A percentile compares a stretch with the other conserved stretches of the same genome.
Conservation (phyloP, 208 protist genomes). For the Zelonia costaricensis region DNA sequence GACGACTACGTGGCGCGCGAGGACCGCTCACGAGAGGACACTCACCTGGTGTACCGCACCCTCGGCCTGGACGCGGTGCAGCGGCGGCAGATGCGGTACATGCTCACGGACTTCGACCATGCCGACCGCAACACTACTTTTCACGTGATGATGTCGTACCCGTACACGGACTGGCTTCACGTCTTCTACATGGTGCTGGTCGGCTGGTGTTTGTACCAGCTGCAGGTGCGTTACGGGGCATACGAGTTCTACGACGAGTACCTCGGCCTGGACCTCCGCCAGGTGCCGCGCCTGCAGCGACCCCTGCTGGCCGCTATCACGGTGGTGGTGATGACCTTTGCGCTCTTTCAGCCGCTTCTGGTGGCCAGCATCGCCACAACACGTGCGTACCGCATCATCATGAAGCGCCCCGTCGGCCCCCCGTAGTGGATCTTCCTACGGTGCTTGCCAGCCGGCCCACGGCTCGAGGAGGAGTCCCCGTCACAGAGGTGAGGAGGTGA, state of each 20-base stretch:
- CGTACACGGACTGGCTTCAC: constrained; percentile 88
- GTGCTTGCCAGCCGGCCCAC: no score
- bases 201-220: constrained; percentile 66
- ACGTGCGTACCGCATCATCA: constrained; percentile 78
- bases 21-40: constrained; percentile 52
- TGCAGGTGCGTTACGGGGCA: constrained; percentile 62
- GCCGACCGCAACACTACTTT: constrained; percentile 74
- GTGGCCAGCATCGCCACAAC: constrained; percentile 84
- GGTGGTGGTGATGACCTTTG: constrained; percentile 70
- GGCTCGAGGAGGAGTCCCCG: no score
- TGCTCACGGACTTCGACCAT: constrained; percentile 88
- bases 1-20: constrained; percentile 54
- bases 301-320: constrained; percentile 69
- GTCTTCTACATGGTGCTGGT: constrained; percentile 81
- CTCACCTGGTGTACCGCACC: constrained; percentile 57
- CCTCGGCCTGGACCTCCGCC: constrained; percentile 80
- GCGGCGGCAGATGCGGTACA: constrained; percentile 82
- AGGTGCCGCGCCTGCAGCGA: constrained; percentile 75
- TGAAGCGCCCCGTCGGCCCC: constrained; percentile 81
- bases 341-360: constrained; percentile 79
- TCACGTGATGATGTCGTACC: constrained; percentile 93
- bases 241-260: constrained; percentile 91
- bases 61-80: constrained; percentile 79
- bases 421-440: constrained; percentile 33
- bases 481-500: neutral